Conservation (phyloP, 2,329 filamentous ascomycete species). For the Ophiostoma ulmi region DNA sequence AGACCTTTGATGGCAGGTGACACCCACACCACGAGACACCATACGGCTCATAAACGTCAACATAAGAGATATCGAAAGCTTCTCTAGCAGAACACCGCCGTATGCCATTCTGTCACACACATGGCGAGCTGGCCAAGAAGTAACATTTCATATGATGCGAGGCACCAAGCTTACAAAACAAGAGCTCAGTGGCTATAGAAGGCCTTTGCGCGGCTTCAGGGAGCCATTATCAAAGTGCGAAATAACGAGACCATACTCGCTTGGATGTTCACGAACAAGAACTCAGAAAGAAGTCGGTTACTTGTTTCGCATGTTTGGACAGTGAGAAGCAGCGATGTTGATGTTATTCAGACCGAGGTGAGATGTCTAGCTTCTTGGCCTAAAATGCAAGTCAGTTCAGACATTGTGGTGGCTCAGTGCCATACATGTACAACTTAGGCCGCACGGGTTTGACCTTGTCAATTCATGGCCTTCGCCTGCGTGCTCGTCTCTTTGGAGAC, state of each 20-base stretch:
- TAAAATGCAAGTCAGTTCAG: background rate
- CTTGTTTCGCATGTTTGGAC: background rate
- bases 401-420: background rate
- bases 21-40: background rate
- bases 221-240: constrained; percentile 25
- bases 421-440: background rate
- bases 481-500: background rate
- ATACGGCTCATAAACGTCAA: constrained; percentile 8
- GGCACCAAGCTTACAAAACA: constrained; percentile 9
- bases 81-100: constrained; percentile 15
- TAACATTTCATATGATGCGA: background rate
- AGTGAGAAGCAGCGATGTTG: background rate
- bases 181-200: constrained; percentile 13
- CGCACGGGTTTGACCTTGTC: background rate
- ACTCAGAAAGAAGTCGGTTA: background rate
- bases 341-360: background rate
- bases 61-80: constrained; percentile 22
- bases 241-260: constrained; percentile 29
- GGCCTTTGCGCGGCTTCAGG: constrained; percentile 28
- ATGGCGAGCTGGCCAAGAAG: constrained; percentile 22
- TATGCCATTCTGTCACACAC: constrained; percentile 30
- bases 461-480: background rate
- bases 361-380: background rate
- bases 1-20: background rate
- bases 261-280: constrained; percentile 23